phyloP scores from a whole-genome alignment of 1,284 basidiomycete species.

The Ustilago bromivora region DNA sequence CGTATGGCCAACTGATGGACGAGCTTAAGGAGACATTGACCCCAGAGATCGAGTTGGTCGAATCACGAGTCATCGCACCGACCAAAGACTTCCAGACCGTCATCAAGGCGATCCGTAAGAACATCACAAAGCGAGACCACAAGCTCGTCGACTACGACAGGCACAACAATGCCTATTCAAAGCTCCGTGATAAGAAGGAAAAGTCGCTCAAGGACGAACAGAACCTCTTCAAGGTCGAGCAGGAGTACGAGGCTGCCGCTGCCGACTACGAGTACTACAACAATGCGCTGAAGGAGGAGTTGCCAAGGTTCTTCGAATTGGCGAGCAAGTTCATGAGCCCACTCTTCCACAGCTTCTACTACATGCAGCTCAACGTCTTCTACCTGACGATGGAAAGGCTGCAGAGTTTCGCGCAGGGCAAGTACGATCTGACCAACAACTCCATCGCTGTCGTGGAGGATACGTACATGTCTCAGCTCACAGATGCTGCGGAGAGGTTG shows the following conservation, averaged over 20 bases:
- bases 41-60: slow-evolving; percentile 95
- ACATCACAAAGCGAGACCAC: slow-evolving; percentile 94
- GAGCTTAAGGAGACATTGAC: slow-evolving; percentile 82
- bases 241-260: slow-evolving; percentile 94
- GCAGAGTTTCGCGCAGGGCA: slow-evolving; percentile 82
- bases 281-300: slow-evolving; percentile 86
- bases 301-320: slow-evolving; percentile 89
- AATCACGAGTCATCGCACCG: slow-evolving; percentile 85
- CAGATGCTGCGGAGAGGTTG: slow-evolving; percentile 78
- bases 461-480: slow-evolving; percentile 83
- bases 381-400: slow-evolving; percentile 94
- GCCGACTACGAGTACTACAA: slow-evolving; percentile 98
- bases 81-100: slow-evolving; percentile 88
- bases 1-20: slow-evolving; percentile 81
- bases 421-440: slow-evolving; percentile 80
- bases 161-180: slow-evolving; percentile 93
- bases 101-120: slow-evolving; percentile 91
- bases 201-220: slow-evolving; percentile 70
- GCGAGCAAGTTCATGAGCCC: slow-evolving; percentile 92
- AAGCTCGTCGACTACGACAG: slow-evolving; percentile 97
- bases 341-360: slow-evolving; percentile 97
- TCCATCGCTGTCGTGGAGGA: slow-evolving; percentile 76
- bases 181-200: slow-evolving; percentile 92
- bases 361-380: slow-evolving; percentile 96
- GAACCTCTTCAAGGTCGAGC: slow-evolving; percentile 80